Evolutionary conservation across 2,329 filamentous ascomycete genomes (phyloP), one percentile per base, ranked within the genome.

Genomic region (Cladosporium sp.): DNA sequence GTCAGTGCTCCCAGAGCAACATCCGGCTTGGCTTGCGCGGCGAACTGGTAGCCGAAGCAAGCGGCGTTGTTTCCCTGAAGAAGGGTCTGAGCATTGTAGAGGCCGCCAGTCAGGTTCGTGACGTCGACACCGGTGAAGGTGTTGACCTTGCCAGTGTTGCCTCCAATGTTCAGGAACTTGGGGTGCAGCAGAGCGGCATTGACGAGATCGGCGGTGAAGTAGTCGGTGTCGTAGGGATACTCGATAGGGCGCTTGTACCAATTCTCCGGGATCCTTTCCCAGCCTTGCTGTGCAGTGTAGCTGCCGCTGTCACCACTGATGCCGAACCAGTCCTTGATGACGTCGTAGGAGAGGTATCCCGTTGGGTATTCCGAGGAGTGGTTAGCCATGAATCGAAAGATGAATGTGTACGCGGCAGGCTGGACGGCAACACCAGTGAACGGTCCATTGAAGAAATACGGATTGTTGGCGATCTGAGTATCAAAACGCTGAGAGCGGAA

Each of bases 51-150:
- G 3, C 66, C 68, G 55, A 75, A 72, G 61, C 73, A 75, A 1
- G 70, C 64, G 5, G 75, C 66, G 58, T 73, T 73, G 65, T 75
- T 72, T 9, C 69, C 72, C n/a, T 63, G 40, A 54, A 63, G 49
- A 3, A 68, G 59, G n/a, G 43, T 60, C 2, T 56, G 19, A 19
- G 58, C 54, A 57, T 82, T 81, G 61, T 77, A 75, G 0, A 81
- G 66, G 22, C 75, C 76, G 11, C 70, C 69, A 15, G 73, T 75
- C 11, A 78, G 58, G 47, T 75, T 64, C 9, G 45, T 59, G 4
- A 74, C 61, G 55, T 76, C 65, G 28, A 76, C 58, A 5, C 71
- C 71, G 25, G 67, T 66, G 62, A 75, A 75, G 19, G 69, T 67
- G 63, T 73, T 50, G 4, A 36, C 30, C 12, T 34, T 50, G 25